Base-by-base conservation (phyloP, 192 early-diverging fungal species). In the Entomortierella parvispora region DNA sequence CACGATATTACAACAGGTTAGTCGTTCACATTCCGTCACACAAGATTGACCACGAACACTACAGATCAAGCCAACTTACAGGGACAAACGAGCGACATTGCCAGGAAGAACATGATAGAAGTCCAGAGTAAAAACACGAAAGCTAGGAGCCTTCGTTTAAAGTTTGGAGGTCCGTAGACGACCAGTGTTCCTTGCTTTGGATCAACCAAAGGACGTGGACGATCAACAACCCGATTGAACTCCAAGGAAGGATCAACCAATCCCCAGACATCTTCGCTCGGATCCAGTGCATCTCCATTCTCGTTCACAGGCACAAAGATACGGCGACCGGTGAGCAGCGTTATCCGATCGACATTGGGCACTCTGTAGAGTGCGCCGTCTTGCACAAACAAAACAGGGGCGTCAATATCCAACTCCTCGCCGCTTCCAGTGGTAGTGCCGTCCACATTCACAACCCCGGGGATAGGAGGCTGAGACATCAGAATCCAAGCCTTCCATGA, bases 121-220 rank as follows among this genome's bases (percentile, higher is more conserved):
- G 76, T 58, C 85, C 86, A 88, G 62, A 88, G 70, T 11, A 86
- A 45, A 15, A 83, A 58, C 14, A 84, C 60, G 46, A 88, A 86
- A 2, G 68, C 40, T 18, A 83, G 69, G 26, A 94, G 68, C 65
- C 94, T 65, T 2, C 58, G 59, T 60, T 85, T 80, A 56, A 94
- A 91, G 32, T 84, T 51, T 2, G 90, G 85, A 48, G 97, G 97
- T 22, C 90, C 87, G 71, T 96, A 96, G 6, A 99, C 90, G n/a
- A 94, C 80, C 0, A 81, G 90, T 56, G 95, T 95, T 58, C 93
- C 77, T 47, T 67, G 58, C 32, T 62, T 67, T 2, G 72, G 72
- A 44, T 76, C 59, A 22, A 76, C 33, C 5, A 54, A 58, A 2
- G 20, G 44, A 7, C n/a, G 22, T 10, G 54, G 53, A 0, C 46